Percentiles rank a stretch among this genome's conserved stretches.
These are phyloP conservation scores for Boletus fagicola DNA, from an alignment of 768 basidiomycete genomes.

Conservation along the genomic window DNA sequence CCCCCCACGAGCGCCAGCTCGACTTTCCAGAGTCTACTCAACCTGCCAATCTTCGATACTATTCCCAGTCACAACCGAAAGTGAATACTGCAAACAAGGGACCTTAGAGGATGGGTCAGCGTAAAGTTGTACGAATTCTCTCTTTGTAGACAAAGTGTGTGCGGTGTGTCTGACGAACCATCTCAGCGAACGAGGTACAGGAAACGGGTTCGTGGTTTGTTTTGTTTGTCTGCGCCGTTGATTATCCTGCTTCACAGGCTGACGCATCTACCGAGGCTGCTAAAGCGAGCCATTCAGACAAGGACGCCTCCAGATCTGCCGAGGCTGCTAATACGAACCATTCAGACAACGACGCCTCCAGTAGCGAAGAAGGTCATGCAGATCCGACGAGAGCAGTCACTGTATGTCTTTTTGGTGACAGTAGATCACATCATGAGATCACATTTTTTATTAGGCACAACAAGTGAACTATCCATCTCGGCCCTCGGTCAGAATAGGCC, in stretches of 20 bases:
- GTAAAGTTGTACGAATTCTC: background rate
- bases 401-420: background rate
- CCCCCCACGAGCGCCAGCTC: too few relatives aligned
- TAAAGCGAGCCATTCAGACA: background rate
- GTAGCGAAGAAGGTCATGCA: background rate
- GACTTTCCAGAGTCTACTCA: background rate
- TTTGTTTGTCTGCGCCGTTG: background rate
- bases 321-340: too few relatives aligned
- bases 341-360: too few relatives aligned
- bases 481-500: too few relatives aligned
- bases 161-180: background rate
- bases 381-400: too few relatives aligned
- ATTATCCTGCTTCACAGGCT: background rate
- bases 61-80: background rate
- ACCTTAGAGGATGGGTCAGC: background rate
- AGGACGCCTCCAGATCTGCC: background rate
- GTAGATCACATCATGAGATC: background rate
- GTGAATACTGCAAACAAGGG: background rate
- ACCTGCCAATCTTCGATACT: too few relatives aligned
- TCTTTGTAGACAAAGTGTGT: background rate
- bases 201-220: background rate
- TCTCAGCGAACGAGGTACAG: background rate
- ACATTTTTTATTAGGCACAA: too few relatives aligned
- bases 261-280: accelerated
- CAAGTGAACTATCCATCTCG: too few relatives aligned